These are phyloP conservation scores for Capsella rubella DNA, from an alignment of 441 rosid genomes.

Conservation along the genomic window DNA sequence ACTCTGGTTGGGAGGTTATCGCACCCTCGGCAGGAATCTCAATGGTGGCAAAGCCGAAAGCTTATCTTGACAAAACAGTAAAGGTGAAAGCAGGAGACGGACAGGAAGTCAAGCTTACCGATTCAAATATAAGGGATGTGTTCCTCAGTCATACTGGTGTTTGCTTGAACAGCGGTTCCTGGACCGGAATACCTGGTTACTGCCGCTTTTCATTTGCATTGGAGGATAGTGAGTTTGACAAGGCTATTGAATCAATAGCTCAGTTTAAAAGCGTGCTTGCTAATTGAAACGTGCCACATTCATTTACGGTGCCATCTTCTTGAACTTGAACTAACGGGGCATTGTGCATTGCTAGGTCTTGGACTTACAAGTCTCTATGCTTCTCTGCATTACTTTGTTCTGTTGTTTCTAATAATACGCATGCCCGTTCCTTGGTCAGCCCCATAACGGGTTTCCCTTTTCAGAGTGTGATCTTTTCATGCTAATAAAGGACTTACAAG, in stretches of 20 bases:
- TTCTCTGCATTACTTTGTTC: slow-evolving; percentile 20
- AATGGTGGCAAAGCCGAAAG: slow-evolving; percentile 83
- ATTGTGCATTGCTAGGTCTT: slow-evolving; percentile 8
- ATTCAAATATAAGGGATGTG: slow-evolving; percentile 76
- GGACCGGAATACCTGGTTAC: slow-evolving; percentile 92
- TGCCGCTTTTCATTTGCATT: slow-evolving; percentile 85
- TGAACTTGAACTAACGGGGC: slow-evolving; percentile 1
- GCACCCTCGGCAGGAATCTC: slow-evolving; percentile 74
- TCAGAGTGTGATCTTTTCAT: slow-evolving; percentile 6
- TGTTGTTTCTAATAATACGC: slow-evolving; percentile 28
- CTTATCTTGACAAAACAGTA: slow-evolving; percentile 64
- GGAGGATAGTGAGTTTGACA: slow-evolving; percentile 76
- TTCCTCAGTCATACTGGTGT: slow-evolving; percentile 73
- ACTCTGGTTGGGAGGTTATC: slow-evolving; percentile 86
- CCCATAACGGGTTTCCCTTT: not conserved
- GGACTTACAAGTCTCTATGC: not conserved
- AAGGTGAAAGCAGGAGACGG: slow-evolving; percentile 51
- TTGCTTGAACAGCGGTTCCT: slow-evolving; percentile 79
- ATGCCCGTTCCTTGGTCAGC: slow-evolving; percentile 19
- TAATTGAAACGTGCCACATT: slow-evolving; percentile 18
- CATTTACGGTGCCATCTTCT: not conserved
- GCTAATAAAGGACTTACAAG: slow-evolving; percentile 20
- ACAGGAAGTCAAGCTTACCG: slow-evolving; percentile 53
- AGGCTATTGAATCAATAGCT: slow-evolving; percentile 68
- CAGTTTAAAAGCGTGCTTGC: slow-evolving; percentile 56